These are phyloP conservation scores for Alternaria rosae DNA, from an alignment of 2,329 filamentous ascomycete species.

Conservation along the genomic window DNA sequence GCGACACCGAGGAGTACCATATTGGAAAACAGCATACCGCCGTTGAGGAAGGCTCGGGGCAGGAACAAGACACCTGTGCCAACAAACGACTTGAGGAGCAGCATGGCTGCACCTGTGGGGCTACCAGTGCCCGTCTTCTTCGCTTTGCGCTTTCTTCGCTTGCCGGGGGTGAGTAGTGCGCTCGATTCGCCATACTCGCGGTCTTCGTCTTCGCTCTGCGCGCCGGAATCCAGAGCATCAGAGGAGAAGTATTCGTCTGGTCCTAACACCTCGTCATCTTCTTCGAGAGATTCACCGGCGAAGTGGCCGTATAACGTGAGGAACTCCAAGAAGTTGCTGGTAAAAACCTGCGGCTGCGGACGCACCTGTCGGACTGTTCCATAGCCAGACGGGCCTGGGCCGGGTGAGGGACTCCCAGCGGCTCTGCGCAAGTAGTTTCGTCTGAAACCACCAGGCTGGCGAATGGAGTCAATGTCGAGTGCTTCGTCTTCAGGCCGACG, in stretches of 20 bases:
- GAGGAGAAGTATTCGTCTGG: slow-evolving; percentile 93
- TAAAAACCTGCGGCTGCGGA: slow-evolving; percentile 61
- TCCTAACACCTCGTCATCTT: slow-evolving; percentile 88
- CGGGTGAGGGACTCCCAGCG: slow-evolving; percentile 68
- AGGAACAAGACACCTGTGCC: slow-evolving; percentile 95
- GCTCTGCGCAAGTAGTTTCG: slow-evolving; percentile 85
- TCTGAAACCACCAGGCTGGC: slow-evolving; percentile 90
- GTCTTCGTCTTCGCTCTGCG: slow-evolving; percentile 65
- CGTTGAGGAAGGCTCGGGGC: slow-evolving; percentile 91
- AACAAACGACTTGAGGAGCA: slow-evolving; percentile 96
- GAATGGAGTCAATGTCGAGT: slow-evolving; percentile 87
- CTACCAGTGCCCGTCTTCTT: slow-evolving; percentile 79
- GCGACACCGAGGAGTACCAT: slow-evolving; percentile 87
- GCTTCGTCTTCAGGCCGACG: slow-evolving; percentile 81
- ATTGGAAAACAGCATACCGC: slow-evolving; percentile 97
- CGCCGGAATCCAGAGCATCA: slow-evolving; percentile 67
- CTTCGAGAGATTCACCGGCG: slow-evolving; percentile 93
- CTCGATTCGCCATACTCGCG: slow-evolving; percentile 87
- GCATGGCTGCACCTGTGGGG: slow-evolving; percentile 78
- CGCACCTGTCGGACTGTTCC: slow-evolving; percentile 41
- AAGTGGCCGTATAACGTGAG: slow-evolving; percentile 96
- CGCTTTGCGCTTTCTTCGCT: slow-evolving; percentile 79
- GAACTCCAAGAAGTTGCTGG: slow-evolving; percentile 95
- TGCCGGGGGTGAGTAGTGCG: slow-evolving; percentile 73
- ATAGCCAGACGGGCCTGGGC: slow-evolving; percentile 53